These are phyloP conservation scores for Solanum chaucha DNA, from an alignment of 257 asterid genomes.

Conservation along the genomic window DNA sequence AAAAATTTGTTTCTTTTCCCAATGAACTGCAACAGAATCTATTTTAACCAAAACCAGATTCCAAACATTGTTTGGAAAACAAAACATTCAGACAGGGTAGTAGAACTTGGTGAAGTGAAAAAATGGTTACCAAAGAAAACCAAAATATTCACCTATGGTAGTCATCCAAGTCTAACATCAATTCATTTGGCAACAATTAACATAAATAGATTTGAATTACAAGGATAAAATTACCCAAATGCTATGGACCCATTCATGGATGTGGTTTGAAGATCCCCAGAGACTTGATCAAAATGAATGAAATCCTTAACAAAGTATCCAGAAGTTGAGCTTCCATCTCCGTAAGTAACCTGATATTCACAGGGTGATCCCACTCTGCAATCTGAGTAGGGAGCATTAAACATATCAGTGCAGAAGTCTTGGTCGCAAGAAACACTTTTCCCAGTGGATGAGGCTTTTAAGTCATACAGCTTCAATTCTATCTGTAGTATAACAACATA, in stretches of 20 bases:
- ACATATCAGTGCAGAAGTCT: conserved; percentile 57
- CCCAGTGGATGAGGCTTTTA: conserved; percentile 67
- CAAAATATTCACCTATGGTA: not conserved
- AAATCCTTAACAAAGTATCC: conserved; percentile 77
- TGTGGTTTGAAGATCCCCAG: conserved; percentile 68
- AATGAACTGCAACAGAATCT: not conserved
- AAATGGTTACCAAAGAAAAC: not conserved
- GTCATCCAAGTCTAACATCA: not conserved
- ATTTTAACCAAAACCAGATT: not conserved
- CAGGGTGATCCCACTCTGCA: conserved; percentile 72
- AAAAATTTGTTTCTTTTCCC: not conserved
- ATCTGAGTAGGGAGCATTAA: conserved; percentile 36
- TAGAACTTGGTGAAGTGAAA: not conserved
- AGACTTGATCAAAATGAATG: conserved; percentile 59
- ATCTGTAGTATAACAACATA: conserved; percentile 40
- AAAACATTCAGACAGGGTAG: not conserved
- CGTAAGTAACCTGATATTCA: conserved; percentile 71
- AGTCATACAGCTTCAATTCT: conserved; percentile 61
- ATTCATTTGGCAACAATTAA: not conserved
- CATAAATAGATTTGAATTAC: not conserved
- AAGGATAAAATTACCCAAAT: conserved; percentile 66
- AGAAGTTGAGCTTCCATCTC: conserved; percentile 84
- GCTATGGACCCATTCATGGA: conserved; percentile 71
- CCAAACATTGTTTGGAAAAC: not conserved
- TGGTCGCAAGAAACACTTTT: conserved; percentile 57